Conservation (phyloP, 495 filamentous ascomycete genomes). For the Xylaria acuta region DNA sequence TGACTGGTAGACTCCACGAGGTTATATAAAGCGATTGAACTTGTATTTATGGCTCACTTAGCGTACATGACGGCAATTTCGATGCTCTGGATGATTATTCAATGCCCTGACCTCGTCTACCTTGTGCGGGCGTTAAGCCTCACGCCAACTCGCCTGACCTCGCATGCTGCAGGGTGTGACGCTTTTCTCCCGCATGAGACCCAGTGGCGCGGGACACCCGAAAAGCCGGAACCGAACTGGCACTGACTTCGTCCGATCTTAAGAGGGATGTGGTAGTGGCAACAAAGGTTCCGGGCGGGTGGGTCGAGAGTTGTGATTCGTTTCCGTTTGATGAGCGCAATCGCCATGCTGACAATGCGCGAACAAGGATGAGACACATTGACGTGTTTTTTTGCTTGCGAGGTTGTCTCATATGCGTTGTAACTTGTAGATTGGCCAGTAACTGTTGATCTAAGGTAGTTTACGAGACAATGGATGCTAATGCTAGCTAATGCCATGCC, state of each 20-base stretch:
- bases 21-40: constrained; percentile 12
- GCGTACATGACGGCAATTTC: neutral
- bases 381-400: neutral
- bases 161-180: constrained; percentile 21
- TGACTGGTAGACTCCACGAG: neutral
- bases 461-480: neutral
- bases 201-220: constrained; percentile 17
- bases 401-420: neutral
- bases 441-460: neutral
- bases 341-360: neutral
- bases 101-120: neutral
- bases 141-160: neutral
- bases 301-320: constrained; percentile 11
- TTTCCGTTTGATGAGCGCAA: constrained; percentile 8
- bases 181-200: constrained; percentile 17
- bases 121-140: neutral
- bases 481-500: too few relatives aligned
- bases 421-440: neutral
- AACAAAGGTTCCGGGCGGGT: constrained; percentile 9
- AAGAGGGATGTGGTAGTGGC: neutral
- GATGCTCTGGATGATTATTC: neutral
- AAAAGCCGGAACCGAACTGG: constrained; percentile 13
- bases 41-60: neutral
- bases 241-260: constrained; percentile 2
- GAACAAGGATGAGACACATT: neutral